phyloP scores from a whole-genome alignment of 2,329 filamentous ascomycete species.

The Colletotrichum sp. region DNA sequence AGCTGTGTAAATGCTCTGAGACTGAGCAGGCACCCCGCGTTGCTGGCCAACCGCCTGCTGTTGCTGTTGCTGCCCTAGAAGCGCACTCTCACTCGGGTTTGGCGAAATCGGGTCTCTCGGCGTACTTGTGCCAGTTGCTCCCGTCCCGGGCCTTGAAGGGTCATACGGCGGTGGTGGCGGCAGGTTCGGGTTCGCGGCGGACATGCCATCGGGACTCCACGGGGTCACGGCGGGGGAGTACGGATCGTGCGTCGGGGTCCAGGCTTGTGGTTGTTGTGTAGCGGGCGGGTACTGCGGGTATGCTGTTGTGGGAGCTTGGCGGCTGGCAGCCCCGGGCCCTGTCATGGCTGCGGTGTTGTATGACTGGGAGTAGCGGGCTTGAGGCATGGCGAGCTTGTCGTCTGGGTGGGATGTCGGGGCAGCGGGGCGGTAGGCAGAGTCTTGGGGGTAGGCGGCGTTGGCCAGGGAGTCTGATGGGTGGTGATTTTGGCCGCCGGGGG shows the following conservation, averaged over 20 bases:
- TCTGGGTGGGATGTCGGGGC: neutral
- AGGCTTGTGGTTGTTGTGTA: neutral
- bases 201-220: constrained; percentile 20
- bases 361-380: constrained; percentile 16
- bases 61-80: neutral
- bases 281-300: neutral
- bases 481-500: neutral
- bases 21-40: neutral
- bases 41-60: neutral
- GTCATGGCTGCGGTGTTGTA: neutral
- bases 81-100: neutral
- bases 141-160: neutral
- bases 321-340: neutral
- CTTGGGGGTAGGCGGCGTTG: constrained; percentile 19
- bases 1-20: neutral
- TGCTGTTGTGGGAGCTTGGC: neutral
- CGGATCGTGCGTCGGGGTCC: neutral
- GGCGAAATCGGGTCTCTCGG: constrained; percentile 1
- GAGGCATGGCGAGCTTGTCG: constrained; percentile 15
- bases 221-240: constrained; percentile 1
- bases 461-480: constrained; percentile 8
- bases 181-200: constrained; percentile 21
- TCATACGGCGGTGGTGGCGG: constrained; percentile 21
- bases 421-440: constrained; percentile 16
- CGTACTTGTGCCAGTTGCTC: neutral